Evolutionary conservation across 768 basidiomycete genomes (phyloP), one percentile per base, ranked within the genome.

Genomic region (Panus rudis): DNA sequence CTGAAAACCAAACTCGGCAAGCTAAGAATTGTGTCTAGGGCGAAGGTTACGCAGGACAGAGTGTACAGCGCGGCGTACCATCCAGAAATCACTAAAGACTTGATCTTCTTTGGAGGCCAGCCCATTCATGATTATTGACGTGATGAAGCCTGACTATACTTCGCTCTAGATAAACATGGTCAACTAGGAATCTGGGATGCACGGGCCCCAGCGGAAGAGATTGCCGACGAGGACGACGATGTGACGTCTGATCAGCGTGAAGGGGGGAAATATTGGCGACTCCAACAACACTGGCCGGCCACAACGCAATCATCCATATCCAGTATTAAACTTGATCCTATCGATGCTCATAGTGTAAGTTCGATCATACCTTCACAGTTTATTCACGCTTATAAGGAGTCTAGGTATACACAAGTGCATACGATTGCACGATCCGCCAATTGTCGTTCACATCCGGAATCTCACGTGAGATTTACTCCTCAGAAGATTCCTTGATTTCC

Each of bases 131-230:
- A 34, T 45, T 23, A 14, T 53, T 28, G 20, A 13, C 17, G 13
- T 13, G 6, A 4, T 37, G 23, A 26, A 13, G 30, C 13, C n/a
- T 30, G 8, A 7, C 37, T 6, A 14, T 12, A 12, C 22, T 37
- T 27, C 21, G 33, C 20, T 43, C 13, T 46, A 89, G 89, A 91
- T 54, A 92, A 90, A 54, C 79, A 86, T 50, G 89, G 89, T 0
- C 75, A 81, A 53, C 65, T 92, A 30, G 89, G 87, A 3, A 81
- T 92, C 26, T 92, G 89, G 89, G 89, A 92, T 62, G 81, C 89
- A 8, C 75, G 76, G 48, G 86, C 89, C 2, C 65, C 78, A 7
- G 52, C 63, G 17, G 84, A 85, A 23, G 85, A 87, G 52, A 67
- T 66, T 1, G 67, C 66, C 3, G 84, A 84, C 41, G 84, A 84